phyloP scores from a whole-genome alignment of 768 basidiomycete genomes.

The Leucocoprinus birnbaumii region DNA sequence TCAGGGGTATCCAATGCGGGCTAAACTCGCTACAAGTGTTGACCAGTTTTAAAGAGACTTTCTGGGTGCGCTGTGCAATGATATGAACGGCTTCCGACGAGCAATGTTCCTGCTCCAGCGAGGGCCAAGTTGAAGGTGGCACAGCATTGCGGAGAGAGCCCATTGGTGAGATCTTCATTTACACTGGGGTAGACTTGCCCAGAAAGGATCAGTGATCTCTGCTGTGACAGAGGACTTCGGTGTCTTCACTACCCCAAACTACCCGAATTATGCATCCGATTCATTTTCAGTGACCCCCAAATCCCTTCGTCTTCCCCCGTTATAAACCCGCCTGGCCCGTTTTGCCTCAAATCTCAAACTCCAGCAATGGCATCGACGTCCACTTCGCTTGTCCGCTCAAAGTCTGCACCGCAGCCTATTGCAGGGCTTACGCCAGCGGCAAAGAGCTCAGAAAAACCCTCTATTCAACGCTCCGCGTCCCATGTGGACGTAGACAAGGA shows the following conservation, averaged over 20 bases:
- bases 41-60: too few species aligned
- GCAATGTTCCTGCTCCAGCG: background rate
- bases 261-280: slow-evolving; percentile 8
- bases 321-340: slow-evolving; percentile 1
- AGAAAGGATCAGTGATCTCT: slow-evolving; percentile 6
- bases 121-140: too few species aligned
- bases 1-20: too few species aligned
- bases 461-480: slow-evolving; percentile 20
- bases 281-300: background rate
- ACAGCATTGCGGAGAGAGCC: too few species aligned
- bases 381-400: slow-evolving; percentile 22
- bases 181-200: slow-evolving; percentile 8
- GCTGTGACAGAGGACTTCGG: background rate
- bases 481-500: slow-evolving; percentile 17
- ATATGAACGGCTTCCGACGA: too few species aligned
- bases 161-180: background rate
- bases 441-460: background rate
- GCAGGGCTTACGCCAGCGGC: slow-evolving; percentile 9
- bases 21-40: too few species aligned
- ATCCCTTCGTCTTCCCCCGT: background rate
- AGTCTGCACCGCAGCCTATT: slow-evolving; percentile 27
- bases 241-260: slow-evolving; percentile 6
- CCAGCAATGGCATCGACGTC: slow-evolving; percentile 7
- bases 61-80: too few species aligned
- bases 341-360: background rate